These are phyloP conservation scores for Avena insularis DNA, from an alignment of 176 grass and related monocot genomes.

Conservation along the genomic window DNA sequence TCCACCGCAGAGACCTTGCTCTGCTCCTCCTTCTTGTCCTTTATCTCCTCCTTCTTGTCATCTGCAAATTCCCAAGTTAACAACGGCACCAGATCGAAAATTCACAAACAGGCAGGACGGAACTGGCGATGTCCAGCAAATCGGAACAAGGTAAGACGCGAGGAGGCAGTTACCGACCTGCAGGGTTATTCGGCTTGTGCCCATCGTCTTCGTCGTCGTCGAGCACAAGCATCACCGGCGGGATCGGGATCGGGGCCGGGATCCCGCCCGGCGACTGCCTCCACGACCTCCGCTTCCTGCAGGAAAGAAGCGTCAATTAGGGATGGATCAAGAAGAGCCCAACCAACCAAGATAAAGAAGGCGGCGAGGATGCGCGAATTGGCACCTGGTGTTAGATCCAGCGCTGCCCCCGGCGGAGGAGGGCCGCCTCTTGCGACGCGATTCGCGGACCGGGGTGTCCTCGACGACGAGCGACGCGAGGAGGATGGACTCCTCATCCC, in stretches of 20 bases:
- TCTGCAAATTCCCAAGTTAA: slow-evolving; percentile 28
- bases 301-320: not conserved
- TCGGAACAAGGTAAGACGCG: not conserved
- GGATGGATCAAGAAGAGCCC: not conserved
- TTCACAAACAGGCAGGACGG: not conserved
- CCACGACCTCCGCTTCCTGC: slow-evolving; percentile 70
- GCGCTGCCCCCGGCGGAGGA: slow-evolving; percentile 45
- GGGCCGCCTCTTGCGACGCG: slow-evolving; percentile 70
- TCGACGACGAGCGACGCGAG: slow-evolving; percentile 84
- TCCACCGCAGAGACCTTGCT: slow-evolving; percentile 29
- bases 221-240: slow-evolving; percentile 64
- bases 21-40: slow-evolving; percentile 33
- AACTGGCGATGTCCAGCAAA: not conserved
- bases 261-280: slow-evolving; percentile 39
- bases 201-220: slow-evolving; percentile 51
- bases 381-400: slow-evolving; percentile 65
- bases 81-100: not conserved
- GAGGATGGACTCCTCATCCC: slow-evolving; percentile 94
- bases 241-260: slow-evolving; percentile 33
- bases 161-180: slow-evolving; percentile 25
- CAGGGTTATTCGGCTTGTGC: not conserved
- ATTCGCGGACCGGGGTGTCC: slow-evolving; percentile 93
- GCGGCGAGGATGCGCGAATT: not conserved
- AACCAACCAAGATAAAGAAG: not conserved
- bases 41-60: slow-evolving; percentile 33